Percentiles rank a stretch among this genome's conserved stretches.
Evolutionary conservation across 2,329 filamentous ascomycete genomes (phyloP).

Genomic region (Aspergillus pseudoterreus): DNA sequence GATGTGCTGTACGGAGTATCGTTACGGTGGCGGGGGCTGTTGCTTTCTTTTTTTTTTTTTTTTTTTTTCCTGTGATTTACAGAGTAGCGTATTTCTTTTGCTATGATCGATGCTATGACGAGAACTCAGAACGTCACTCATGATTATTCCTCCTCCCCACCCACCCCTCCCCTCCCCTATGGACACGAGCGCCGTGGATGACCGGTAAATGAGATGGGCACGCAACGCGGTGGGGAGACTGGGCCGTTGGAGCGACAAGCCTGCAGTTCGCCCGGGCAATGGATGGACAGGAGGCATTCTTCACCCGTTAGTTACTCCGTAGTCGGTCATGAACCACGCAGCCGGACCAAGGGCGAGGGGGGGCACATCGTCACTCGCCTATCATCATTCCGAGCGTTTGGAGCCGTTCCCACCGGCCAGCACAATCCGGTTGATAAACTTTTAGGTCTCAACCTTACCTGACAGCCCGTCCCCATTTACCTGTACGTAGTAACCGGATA

Average conservation of each 20-base stretch:
- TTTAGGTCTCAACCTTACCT: constrained; percentile 10
- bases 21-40: too few relatives aligned
- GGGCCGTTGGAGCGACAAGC: neutral
- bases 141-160: neutral
- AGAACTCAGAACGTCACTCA: neutral
- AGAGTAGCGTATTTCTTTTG: too few relatives aligned
- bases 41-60: too few relatives aligned
- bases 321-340: constrained; percentile 1
- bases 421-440: constrained; percentile 6
- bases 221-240: neutral
- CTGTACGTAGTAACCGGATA: neutral
- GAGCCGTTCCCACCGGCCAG: neutral
- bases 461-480: neutral
- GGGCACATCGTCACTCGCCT: neutral
- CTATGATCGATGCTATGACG: too few relatives aligned
- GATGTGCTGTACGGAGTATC: too few relatives aligned
- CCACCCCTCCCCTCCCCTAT: neutral
- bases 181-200: neutral
- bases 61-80: too few relatives aligned
- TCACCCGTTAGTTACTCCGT: constrained; percentile 5
- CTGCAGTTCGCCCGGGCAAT: neutral
- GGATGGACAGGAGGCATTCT: constrained; percentile 1
- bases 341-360: neutral
- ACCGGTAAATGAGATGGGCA: neutral
- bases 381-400: neutral